Conservation (phyloP, 2,329 filamentous ascomycete genomes). For the Periglandula ipomoeae region DNA sequence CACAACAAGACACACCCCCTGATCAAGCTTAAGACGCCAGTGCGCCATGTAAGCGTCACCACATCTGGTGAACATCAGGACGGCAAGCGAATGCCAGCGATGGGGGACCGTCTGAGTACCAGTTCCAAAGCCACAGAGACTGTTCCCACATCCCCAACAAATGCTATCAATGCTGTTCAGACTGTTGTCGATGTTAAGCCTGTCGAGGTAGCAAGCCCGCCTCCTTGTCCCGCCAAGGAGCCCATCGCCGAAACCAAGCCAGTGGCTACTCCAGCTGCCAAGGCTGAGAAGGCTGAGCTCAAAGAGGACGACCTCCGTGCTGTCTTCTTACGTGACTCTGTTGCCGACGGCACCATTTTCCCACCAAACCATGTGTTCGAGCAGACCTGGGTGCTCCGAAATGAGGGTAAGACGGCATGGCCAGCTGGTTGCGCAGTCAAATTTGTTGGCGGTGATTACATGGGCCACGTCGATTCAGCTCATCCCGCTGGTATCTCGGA, state of each 20-base stretch:
- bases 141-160: conserved; percentile 33
- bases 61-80: conserved; percentile 70
- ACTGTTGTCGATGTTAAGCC: conserved; percentile 68
- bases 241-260: conserved; percentile 12
- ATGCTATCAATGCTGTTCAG: conserved; percentile 46
- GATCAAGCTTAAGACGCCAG: conserved; percentile 92
- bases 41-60: conserved; percentile 78
- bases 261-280: not conserved
- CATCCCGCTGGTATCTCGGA: conserved; percentile 71
- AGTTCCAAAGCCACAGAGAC: conserved; percentile 42
- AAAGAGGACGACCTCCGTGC: conserved; percentile 30
- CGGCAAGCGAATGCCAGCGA: conserved; percentile 53
- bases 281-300: conserved; percentile 11
- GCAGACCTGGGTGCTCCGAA: conserved; percentile 87
- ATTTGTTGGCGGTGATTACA: conserved; percentile 90
- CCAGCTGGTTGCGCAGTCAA: conserved; percentile 83
- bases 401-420: conserved; percentile 72
- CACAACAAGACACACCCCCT: conserved; percentile 96
- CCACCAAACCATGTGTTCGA: conserved; percentile 65
- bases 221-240: conserved; percentile 3
- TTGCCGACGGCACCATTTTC: conserved; percentile 69
- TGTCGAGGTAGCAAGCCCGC: conserved; percentile 27
- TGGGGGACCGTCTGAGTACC: conserved; percentile 54
- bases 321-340: conserved; percentile 67
- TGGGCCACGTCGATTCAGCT: conserved; percentile 79